Conservation (phyloP, 2,329 filamentous ascomycete genomes). For the Fonsecaea monophora region DNA sequence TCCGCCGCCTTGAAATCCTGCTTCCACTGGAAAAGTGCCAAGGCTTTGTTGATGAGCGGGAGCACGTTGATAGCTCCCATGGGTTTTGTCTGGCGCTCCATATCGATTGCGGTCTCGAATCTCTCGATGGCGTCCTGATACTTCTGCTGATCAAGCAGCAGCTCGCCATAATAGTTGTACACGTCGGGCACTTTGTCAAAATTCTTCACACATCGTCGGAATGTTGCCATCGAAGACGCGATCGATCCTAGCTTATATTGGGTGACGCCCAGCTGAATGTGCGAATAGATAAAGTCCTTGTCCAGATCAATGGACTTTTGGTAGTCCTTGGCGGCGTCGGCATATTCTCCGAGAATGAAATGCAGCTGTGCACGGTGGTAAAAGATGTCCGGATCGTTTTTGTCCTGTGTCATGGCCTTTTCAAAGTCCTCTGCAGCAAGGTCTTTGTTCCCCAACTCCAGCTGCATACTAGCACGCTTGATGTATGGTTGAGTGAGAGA, state of each 20-base stretch:
- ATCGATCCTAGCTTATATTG: slow-evolving; percentile 99
- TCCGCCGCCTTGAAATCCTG: slow-evolving; percentile 94
- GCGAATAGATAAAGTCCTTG: slow-evolving; percentile 95
- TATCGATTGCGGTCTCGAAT: slow-evolving; percentile 97
- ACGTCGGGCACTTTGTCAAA: slow-evolving; percentile 96
- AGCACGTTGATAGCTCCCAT: slow-evolving; percentile 91
- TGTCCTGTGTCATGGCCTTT: slow-evolving; percentile 81
- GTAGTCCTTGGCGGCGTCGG: slow-evolving; percentile 95
- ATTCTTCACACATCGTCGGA: slow-evolving; percentile 97
- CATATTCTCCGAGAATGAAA: slow-evolving; percentile 95
- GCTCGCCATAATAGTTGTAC: slow-evolving; percentile 99
- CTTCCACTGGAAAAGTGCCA: slow-evolving; percentile 98
- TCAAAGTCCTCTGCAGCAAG: slow-evolving; percentile 87
- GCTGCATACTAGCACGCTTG: slow-evolving; percentile 96
- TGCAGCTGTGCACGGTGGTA: slow-evolving; percentile 98
- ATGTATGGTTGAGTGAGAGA: slow-evolving; percentile 94
- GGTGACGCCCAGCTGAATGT: slow-evolving; percentile 98
- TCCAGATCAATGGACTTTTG: slow-evolving; percentile 99
- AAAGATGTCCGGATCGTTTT: slow-evolving; percentile 93
- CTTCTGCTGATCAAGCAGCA: slow-evolving; percentile 95
- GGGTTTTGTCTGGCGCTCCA: slow-evolving; percentile 94
- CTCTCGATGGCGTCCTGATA: slow-evolving; percentile 95
- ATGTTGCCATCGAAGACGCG: slow-evolving; percentile 97
- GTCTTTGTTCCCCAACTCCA: slow-evolving; percentile 89
- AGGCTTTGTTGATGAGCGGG: slow-evolving; percentile 96